Percentiles rank a stretch among this genome's conserved stretches.
Conservation (phyloP, 495 filamentous ascomycete species). For the Lophium mytilinum region DNA sequence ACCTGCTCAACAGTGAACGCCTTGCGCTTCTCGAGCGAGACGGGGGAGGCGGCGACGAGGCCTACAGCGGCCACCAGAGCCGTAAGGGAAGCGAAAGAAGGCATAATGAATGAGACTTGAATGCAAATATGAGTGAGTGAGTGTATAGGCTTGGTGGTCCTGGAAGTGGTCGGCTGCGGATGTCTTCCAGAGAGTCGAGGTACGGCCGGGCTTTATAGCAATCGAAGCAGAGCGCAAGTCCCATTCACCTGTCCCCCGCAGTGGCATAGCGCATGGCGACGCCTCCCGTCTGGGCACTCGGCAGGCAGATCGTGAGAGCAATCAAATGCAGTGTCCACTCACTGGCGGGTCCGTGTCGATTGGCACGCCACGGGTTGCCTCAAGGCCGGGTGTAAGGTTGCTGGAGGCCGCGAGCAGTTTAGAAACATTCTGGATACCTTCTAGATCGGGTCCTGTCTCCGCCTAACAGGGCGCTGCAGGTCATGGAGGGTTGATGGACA, state of each 20-base stretch:
- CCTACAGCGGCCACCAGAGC: conserved; percentile 10
- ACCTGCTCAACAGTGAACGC: conserved; percentile 19
- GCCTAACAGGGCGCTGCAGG: background rate
- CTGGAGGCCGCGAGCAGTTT: no score
- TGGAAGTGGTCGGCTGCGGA: conserved; percentile 1
- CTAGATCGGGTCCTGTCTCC: conserved; percentile 10
- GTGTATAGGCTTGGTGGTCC: background rate
- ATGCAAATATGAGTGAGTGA: background rate
- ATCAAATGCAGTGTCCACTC: conserved; percentile 17
- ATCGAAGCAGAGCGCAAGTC: background rate
- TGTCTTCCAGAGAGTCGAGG: background rate
- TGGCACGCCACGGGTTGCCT: background rate
- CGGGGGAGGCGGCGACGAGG: conserved; percentile 11
- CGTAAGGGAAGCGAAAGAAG: conserved; percentile 14
- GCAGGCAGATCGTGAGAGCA: conserved; percentile 4
- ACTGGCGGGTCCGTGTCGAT: conserved; percentile 2
- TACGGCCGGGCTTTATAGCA: conserved; percentile 4
- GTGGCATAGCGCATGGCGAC: background rate
- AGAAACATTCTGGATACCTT: conserved; percentile 12
- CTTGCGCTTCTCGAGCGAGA: conserved; percentile 17
- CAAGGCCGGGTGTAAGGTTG: background rate
- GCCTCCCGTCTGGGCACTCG: background rate
- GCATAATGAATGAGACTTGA: conserved; percentile 13
- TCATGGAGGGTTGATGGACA: background rate
- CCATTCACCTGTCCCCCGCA: background rate